Evolutionary conservation across 192 early-diverging fungal genomes (phyloP), one percentile per base, ranked within the genome.

Genomic region (Coemansia sp.): DNA sequence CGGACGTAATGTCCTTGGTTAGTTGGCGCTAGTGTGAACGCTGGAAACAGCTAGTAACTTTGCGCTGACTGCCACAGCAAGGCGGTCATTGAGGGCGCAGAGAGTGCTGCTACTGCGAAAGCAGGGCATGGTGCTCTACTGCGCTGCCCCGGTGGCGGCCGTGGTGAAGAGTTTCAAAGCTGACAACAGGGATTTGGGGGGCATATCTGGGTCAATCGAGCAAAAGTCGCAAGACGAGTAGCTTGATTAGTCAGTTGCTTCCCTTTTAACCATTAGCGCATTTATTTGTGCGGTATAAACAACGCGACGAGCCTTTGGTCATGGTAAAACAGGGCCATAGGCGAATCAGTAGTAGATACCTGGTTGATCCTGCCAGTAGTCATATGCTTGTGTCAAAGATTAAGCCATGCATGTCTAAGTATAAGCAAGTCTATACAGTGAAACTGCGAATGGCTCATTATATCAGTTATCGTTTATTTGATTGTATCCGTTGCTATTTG

Each of bases 401-500:
- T 88, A 88, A 88, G 85, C 86, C 85, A 86, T 87, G 86, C 85
- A 86, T 87, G 85, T 85, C 83, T 83, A 85, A 87, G 85, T 85
- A 83, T 85, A 82, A 85, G 82, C 75, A 77, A 80, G 69, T 82
- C 81, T 85, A 73, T 85, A 86, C 80, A 73, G 85, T 83, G 87
- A 88, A 86, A 87, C 87, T 87, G 85, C 86, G 83, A 85, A 89
- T 86, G 87, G 85, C 88, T 90, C 87, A 88, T 88, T 88, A 88
- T 85, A 90, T 88, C 88, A 89, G 87, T 90, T 90, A 88, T 90
- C 85, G 82, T 88, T 88, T 90, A 90, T 86, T 87, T 87, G 87
- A 90, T 87, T 82, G 75, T 86, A 83, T 81, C 72, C 60, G 61
- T 86, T 86, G 84, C 85, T 85, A 86, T 77, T 88, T 87, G 87